These are phyloP conservation scores for Primulina huaijiensis DNA, from an alignment of 257 asterid species.

Conservation along the genomic window DNA sequence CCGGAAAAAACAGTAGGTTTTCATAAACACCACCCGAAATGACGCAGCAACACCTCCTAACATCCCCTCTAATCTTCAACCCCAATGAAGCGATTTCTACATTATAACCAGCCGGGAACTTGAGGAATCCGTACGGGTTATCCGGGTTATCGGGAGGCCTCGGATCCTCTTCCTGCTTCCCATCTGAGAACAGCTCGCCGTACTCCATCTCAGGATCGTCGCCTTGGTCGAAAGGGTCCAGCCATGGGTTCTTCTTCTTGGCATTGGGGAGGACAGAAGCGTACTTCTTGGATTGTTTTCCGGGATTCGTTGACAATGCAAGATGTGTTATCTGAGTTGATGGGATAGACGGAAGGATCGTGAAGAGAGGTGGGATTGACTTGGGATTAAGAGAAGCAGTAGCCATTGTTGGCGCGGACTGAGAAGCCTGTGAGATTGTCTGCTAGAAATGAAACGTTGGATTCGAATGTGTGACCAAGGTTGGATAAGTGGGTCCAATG, in stretches of 20 bases:
- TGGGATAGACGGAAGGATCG: conserved; percentile 36
- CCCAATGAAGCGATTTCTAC: conserved; percentile 29
- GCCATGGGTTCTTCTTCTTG: not conserved
- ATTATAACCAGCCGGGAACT: conserved; percentile 64
- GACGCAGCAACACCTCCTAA: conserved; percentile 71
- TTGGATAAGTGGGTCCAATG: conserved; percentile 60
- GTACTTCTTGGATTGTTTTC: not conserved
- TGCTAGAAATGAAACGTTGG: conserved; percentile 36
- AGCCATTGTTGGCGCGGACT: conserved; percentile 32
- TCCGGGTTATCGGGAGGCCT: conserved; percentile 75
- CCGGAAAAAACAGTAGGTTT: conserved; percentile 69
- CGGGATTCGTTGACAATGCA: conserved; percentile 10
- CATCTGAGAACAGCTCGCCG: conserved; percentile 56
- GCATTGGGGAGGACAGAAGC: not conserved
- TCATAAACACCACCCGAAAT: conserved; percentile 85
- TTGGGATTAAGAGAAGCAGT: conserved; percentile 44
- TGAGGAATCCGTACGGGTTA: conserved; percentile 77
- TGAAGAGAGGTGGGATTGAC: conserved; percentile 38
- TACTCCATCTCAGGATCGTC: conserved; percentile 81
- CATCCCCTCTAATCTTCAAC: not conserved
- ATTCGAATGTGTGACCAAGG: conserved; percentile 61
- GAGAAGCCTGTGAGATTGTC: conserved; percentile 11
- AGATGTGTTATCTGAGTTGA: not conserved
- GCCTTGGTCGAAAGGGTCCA: conserved; percentile 32
- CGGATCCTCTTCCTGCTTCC: conserved; percentile 80